These are phyloP conservation scores for Aspergillus costaricaensis DNA, from an alignment of 2,329 filamentous ascomycete genomes.

Conservation along the genomic window DNA sequence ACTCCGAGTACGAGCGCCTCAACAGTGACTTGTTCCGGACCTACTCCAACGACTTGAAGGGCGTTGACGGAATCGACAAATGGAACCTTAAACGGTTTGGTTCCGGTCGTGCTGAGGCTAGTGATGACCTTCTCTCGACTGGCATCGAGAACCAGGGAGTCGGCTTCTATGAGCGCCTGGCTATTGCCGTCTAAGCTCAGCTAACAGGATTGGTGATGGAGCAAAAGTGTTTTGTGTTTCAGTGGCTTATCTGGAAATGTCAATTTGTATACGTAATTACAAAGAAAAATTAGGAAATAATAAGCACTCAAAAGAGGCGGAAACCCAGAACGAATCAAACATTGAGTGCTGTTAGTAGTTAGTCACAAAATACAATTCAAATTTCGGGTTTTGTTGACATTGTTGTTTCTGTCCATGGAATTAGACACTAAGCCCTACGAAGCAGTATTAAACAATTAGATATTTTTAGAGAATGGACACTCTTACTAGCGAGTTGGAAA, in stretches of 20 bases:
- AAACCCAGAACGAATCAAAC: too few species aligned
- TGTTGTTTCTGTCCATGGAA: too few species aligned
- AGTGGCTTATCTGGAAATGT: not conserved
- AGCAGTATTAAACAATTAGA: too few species aligned
- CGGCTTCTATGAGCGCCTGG: constrained; percentile 11
- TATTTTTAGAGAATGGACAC: too few species aligned
- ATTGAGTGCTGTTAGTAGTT: too few species aligned
- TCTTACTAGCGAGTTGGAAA: too few species aligned
- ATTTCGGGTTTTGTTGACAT: too few species aligned
- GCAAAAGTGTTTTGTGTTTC: not conserved
- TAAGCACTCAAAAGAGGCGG: too few species aligned
- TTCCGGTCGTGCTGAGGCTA: constrained; percentile 48
- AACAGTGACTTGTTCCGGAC: constrained; percentile 47
- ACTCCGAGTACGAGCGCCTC: constrained; percentile 51
- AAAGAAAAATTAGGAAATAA: too few species aligned
- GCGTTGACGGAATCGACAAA: constrained; percentile 49
- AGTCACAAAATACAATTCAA: too few species aligned
- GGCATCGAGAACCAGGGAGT: constrained; percentile 6
- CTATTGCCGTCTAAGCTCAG: constrained; percentile 11
- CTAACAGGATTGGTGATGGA: not conserved
- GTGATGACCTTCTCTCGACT: constrained; percentile 30
- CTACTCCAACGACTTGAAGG: constrained; percentile 45
- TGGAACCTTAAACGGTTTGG: constrained; percentile 51
- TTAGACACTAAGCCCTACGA: too few species aligned
- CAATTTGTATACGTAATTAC: not conserved